Conservation (phyloP, 192 early-diverging fungal genomes). For the Backusella westeae region DNA sequence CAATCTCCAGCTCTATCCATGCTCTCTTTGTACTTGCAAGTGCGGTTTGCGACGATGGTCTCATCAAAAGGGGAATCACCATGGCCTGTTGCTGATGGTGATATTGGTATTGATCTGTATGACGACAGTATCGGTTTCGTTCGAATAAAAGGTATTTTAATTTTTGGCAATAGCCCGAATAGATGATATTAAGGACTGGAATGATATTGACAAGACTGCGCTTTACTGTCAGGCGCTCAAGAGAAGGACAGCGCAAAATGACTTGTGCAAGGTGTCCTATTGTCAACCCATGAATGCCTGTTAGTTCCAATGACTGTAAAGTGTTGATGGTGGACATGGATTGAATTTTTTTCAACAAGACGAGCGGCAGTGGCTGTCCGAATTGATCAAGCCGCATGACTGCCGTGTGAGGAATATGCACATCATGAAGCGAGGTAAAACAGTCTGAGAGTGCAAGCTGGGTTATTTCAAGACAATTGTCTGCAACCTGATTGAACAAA, state of each 20-base stretch:
- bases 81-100: neutral
- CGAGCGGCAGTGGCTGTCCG: neutral
- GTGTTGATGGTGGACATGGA: neutral
- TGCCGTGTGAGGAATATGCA: neutral
- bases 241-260: neutral
- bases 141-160: slow-evolving; percentile 14
- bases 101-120: neutral
- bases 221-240: neutral
- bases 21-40: neutral
- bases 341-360: neutral
- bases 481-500: neutral
- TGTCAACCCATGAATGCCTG: slow-evolving; percentile 20
- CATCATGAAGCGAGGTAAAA: slow-evolving; percentile 10
- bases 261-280: neutral
- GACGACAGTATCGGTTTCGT: slow-evolving; percentile 4
- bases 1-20: neutral
- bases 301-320: neutral
- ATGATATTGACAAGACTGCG: slow-evolving; percentile 18
- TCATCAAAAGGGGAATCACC: neutral
- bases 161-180: neutral
- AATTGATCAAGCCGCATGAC: neutral
- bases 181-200: slow-evolving; percentile 11
- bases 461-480: neutral
- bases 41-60: neutral
- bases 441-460: slow-evolving; percentile 16